Conservation (phyloP, 768 basidiomycete species). For the Chalciporus sphaerocephalus region DNA sequence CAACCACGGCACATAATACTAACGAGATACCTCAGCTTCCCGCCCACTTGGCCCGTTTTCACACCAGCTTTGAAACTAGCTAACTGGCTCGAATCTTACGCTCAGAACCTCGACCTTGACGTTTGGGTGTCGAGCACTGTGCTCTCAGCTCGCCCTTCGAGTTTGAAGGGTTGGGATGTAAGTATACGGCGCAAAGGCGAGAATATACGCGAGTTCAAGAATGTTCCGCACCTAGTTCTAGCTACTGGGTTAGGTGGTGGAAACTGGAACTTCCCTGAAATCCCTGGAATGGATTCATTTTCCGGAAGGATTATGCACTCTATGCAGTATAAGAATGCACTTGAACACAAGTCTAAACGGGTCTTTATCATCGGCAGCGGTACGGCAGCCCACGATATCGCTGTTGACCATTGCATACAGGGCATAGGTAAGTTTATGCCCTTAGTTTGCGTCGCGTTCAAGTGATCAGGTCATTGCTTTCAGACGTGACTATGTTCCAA, state of each 20-base stretch:
- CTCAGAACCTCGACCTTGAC: conserved; percentile 51
- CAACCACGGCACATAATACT: background rate
- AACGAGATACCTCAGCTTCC: conserved; percentile 37
- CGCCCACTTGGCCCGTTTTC: conserved; percentile 47
- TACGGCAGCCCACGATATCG: conserved; percentile 6
- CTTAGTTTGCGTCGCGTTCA: background rate
- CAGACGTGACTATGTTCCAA: conserved; percentile 6
- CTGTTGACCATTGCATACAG: conserved; percentile 1
- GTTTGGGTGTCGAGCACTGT: conserved; percentile 53
- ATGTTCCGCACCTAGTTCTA: conserved; percentile 47
- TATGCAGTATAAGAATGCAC: conserved; percentile 2
- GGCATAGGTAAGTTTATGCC: background rate
- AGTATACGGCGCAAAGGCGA: conserved; percentile 29
- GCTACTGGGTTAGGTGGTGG: conserved; percentile 46
- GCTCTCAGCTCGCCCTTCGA: conserved; percentile 18
- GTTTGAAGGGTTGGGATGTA: conserved; percentile 42
- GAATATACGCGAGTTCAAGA: conserved; percentile 30
- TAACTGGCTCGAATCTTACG: conserved; percentile 59
- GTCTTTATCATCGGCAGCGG: conserved; percentile 6
- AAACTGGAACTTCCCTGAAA: conserved; percentile 38
- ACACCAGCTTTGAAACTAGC: conserved; percentile 48
- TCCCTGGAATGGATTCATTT: conserved; percentile 33
- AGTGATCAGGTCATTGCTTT: background rate
- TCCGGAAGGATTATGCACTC: conserved; percentile 5
- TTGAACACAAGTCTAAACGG: conserved; percentile 3